phyloP scores from a whole-genome alignment of 1,284 basidiomycete species.

The Marasmius fiardii region DNA sequence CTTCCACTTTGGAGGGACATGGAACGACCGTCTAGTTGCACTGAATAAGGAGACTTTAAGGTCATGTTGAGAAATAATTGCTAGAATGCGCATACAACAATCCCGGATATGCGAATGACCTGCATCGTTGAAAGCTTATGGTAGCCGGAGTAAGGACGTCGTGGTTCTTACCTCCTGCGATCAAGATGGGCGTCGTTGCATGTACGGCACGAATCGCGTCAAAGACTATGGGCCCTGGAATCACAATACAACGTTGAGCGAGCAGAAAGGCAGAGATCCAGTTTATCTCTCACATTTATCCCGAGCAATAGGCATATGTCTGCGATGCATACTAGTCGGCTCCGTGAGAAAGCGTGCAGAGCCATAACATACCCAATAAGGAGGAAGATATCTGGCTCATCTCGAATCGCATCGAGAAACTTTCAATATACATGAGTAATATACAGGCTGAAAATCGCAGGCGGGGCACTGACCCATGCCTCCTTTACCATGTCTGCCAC shows the following conservation, averaged over 20 bases:
- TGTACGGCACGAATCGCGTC: slow-evolving; percentile 73
- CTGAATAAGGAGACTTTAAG: slow-evolving; percentile 23
- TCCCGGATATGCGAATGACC: slow-evolving; percentile 43
- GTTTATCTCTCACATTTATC: slow-evolving; percentile 49
- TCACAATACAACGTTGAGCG: slow-evolving; percentile 12
- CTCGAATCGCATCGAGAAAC: slow-evolving; percentile 76
- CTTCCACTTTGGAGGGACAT: no score
- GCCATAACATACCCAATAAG: slow-evolving; percentile 54
- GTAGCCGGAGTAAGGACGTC: neutral
- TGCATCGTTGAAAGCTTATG: neutral
- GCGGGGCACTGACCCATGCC: slow-evolving; percentile 58
- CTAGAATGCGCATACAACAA: slow-evolving; percentile 26
- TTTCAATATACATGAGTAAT: slow-evolving; percentile 22
- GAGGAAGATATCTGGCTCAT: slow-evolving; percentile 81
- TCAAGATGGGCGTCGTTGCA: slow-evolving; percentile 70
- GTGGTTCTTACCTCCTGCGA: slow-evolving; percentile 62
- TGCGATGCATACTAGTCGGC: slow-evolving; percentile 21
- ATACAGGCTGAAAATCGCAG: neutral
- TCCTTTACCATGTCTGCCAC: slow-evolving; percentile 77
- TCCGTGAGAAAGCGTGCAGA: neutral
- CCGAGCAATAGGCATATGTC: slow-evolving; percentile 66
- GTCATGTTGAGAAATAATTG: neutral
- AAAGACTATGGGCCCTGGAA: slow-evolving; percentile 65
- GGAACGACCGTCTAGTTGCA: slow-evolving; percentile 44
- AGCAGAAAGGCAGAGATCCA: neutral